Base-by-base conservation (phyloP, 2,329 filamentous ascomycete species). In the Fusarium sp. region DNA sequence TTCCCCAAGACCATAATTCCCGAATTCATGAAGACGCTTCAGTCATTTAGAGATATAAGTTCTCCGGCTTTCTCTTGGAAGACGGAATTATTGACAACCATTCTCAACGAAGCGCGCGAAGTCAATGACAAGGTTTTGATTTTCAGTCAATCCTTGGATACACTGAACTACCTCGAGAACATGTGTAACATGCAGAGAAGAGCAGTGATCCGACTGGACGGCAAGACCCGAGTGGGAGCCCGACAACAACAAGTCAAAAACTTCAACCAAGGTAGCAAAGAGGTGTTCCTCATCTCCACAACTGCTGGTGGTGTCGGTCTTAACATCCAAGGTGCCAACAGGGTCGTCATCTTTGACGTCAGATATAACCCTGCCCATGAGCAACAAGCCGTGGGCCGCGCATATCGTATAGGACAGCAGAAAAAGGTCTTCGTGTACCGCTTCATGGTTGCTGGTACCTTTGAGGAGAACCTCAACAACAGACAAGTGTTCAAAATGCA, bases 361-460 rank as follows among this genome's bases (percentile, higher is more conserved):
- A 85, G 86, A 65, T 97, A 90, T 81, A 96, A 94, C 68, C 94
- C 94, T 0, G 86, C 89, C 7, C 85, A 90, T 76, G 94, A 97
- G 78, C 90, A 94, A 74, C 94, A 98, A 79, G 94, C 94, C 3
- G 88, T 97, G 53, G 94, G 93, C 3, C 87, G 94, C 55, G 91
- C 93, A 0, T 97, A 96, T 78, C 92, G 94, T 2, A 87, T 98
- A 34, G 93, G 94, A 0, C 94, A 98, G 78, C 83, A 81, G 40
- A 96, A 94, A 73, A 85, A 87, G 1, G 94, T 97, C 2, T 94
- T 88, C 75, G 93, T 98, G 3, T 98, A 98, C 79, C 91, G 92
- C 20, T 89, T 98, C 66, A 82, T 94, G 27, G 83, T 89, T 13
- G 92, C 89, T 4, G 94, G 93, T 3, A 96, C 93, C 0, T 94